These are phyloP conservation scores for Condylostoma magnum DNA, from an alignment of 169 alveolate genomes.

Conservation along the genomic window DNA sequence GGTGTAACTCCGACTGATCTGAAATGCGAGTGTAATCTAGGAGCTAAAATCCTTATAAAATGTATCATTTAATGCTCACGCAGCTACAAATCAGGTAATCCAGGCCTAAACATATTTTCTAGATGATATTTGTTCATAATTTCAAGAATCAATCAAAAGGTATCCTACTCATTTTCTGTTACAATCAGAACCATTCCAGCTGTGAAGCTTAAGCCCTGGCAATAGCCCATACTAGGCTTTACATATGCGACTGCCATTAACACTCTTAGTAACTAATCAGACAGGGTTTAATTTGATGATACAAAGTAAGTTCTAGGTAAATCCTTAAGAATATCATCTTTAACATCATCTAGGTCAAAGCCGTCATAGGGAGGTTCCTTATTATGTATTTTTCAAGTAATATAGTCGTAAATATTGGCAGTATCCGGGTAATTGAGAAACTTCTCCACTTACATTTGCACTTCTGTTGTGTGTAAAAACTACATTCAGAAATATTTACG, in stretches of 20 bases:
- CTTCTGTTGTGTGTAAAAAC: too few relatives aligned
- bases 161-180: slow-evolving; percentile 40
- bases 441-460: too few relatives aligned
- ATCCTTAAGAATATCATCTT: slow-evolving; percentile 32
- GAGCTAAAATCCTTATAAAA: slow-evolving; percentile 28
- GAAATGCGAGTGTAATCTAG: slow-evolving; percentile 41
- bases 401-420: too few relatives aligned
- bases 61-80: slow-evolving; percentile 43
- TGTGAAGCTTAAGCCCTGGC: slow-evolving; percentile 62
- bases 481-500: too few relatives aligned
- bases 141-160: slow-evolving; percentile 45
- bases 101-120: slow-evolving; percentile 41
- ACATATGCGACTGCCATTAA: slow-evolving; percentile 43
- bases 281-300: slow-evolving; percentile 25
- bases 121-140: slow-evolving; percentile 36
- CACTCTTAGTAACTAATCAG: slow-evolving; percentile 26
- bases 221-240: slow-evolving; percentile 56
- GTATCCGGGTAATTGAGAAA: too few relatives aligned
- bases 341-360: slow-evolving; percentile 5
- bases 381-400: too few relatives aligned
- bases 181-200: slow-evolving; percentile 44
- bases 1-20: slow-evolving; percentile 40
- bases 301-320: slow-evolving; percentile 43
- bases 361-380: too few relatives aligned
- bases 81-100: slow-evolving; percentile 55